Evolutionary conservation across 225 moss, liverwort and hornwort species (phyloP).

Genomic region (Takakia lepidozioides): DNA sequence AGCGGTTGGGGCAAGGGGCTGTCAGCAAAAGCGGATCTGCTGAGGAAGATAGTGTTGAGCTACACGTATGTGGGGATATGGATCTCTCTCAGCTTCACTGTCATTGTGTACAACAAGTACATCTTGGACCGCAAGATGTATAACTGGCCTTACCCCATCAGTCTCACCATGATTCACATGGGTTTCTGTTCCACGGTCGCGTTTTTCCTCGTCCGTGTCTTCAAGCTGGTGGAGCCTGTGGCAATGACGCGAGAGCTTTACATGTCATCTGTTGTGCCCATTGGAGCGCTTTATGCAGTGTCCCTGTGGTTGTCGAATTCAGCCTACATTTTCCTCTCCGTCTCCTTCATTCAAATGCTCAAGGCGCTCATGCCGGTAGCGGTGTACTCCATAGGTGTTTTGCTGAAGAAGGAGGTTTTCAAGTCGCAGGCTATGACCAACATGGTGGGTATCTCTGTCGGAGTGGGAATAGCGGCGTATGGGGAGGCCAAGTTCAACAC

Average conservation of each 20-base stretch:
- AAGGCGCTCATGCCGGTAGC: conserved; percentile 58
- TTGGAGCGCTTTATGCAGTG: conserved; percentile 42
- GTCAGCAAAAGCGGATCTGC: too few species aligned
- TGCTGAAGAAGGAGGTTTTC: conserved; percentile 40
- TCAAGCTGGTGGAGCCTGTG: conserved; percentile 75
- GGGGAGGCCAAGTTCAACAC: conserved; percentile 43
- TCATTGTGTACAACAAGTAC: conserved; percentile 95
- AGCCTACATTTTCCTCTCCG: conserved; percentile 49
- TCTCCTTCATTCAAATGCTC: conserved; percentile 61
- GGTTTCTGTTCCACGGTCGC: conserved; percentile 74
- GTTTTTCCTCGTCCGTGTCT: conserved; percentile 74
- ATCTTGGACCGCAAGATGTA: conserved; percentile 86
- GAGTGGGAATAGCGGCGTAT: conserved; percentile 46
- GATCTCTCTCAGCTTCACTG: conserved; percentile 89
- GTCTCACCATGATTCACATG: conserved; percentile 94
- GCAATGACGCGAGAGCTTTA: conserved; percentile 68
- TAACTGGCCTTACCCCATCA: conserved; percentile 85
- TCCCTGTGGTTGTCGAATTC: conserved; percentile 60
- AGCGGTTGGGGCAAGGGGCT: too few species aligned
- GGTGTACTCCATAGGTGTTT: conserved; percentile 34
- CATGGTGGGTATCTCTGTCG: conserved; percentile 48
- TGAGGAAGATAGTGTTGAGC: conserved; percentile 67
- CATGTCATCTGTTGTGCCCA: conserved; percentile 40
- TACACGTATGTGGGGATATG: conserved; percentile 76
- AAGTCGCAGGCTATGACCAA: conserved; percentile 39